Evolutionary conservation across 2,329 filamentous ascomycete species (phyloP).

Genomic region (Ophiostoma populinum): DNA sequence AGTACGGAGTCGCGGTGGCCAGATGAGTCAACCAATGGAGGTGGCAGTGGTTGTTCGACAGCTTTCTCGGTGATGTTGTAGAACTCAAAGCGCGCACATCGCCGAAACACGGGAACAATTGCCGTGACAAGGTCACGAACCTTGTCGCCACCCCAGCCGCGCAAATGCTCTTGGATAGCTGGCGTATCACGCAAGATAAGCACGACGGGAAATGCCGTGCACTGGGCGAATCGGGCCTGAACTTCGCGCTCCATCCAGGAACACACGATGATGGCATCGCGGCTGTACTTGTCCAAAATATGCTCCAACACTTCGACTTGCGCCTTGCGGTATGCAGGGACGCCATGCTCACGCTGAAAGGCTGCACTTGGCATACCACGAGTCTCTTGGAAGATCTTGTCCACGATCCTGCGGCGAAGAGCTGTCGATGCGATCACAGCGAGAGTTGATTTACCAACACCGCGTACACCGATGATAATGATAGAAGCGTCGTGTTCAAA

Average conservation of each 20-base stretch:
- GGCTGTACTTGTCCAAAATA: constrained; percentile 39
- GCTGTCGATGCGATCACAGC: constrained; percentile 55
- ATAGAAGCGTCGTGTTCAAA: constrained; percentile 47
- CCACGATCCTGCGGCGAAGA: constrained; percentile 46
- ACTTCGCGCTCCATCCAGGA: constrained; percentile 45
- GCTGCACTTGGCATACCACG: constrained; percentile 41
- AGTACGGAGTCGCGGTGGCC: too few species aligned
- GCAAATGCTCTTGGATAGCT: constrained; percentile 40
- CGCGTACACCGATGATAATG: constrained; percentile 53
- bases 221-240: constrained; percentile 39
- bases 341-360: constrained; percentile 44
- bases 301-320: constrained; percentile 44
- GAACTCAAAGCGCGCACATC: constrained; percentile 53
- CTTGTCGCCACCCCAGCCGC: constrained; percentile 19
- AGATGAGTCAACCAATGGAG: too few species aligned
- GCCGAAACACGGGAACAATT: constrained; percentile 35
- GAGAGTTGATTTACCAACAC: constrained; percentile 53
- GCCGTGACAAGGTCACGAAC: constrained; percentile 38
- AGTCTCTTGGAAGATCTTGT: constrained; percentile 45
- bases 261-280: constrained; percentile 50
- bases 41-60: too few species aligned
- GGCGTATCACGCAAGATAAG: constrained; percentile 48
- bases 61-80: constrained; percentile 46
- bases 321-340: constrained; percentile 40
- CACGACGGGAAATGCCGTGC: constrained; percentile 45